Evolutionary conservation across 129 eudicot species (phyloP).

Genomic region (Silybum marianum): DNA sequence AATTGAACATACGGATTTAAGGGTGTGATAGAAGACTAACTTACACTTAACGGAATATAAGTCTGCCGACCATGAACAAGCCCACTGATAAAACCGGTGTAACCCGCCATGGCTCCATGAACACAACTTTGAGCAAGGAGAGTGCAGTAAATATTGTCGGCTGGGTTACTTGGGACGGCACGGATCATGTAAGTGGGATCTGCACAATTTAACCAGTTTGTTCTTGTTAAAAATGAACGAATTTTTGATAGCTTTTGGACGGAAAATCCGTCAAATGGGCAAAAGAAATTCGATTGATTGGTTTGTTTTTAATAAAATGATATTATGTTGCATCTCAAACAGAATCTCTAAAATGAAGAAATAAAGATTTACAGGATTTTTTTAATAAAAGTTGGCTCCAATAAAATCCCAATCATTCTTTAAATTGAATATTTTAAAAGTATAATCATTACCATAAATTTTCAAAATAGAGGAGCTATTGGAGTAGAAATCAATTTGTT

Average conservation of each 20-base stretch:
- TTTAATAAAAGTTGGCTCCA: not conserved
- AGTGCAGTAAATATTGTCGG: slow-evolving; percentile 91
- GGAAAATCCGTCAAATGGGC: not conserved
- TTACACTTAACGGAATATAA: slow-evolving; percentile 80
- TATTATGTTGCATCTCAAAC: not conserved
- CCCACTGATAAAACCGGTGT: slow-evolving; percentile 74
- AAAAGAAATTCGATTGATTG: not conserved
- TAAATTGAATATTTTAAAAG: no score
- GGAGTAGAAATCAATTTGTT: no score
- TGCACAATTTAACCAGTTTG: slow-evolving; percentile 31
- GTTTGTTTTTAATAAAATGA: not conserved
- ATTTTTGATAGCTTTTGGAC: not conserved
- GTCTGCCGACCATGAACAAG: slow-evolving; percentile 86
- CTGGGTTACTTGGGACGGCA: slow-evolving; percentile 87
- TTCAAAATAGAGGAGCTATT: no score
- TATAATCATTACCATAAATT: no score
- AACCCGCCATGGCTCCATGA: slow-evolving; percentile 96
- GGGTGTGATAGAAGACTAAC: slow-evolving; percentile 18
- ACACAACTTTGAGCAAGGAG: slow-evolving; percentile 96
- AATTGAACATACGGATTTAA: not conserved
- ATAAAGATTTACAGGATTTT: not conserved
- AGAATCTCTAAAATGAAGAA: not conserved
- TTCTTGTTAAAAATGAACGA: slow-evolving; percentile 27
- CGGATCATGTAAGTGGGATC: slow-evolving; percentile 98
- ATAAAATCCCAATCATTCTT: not conserved